Conservation (phyloP, 1,139 yeast genomes). For the Kurtzmaniella quercitrusa region DNA sequence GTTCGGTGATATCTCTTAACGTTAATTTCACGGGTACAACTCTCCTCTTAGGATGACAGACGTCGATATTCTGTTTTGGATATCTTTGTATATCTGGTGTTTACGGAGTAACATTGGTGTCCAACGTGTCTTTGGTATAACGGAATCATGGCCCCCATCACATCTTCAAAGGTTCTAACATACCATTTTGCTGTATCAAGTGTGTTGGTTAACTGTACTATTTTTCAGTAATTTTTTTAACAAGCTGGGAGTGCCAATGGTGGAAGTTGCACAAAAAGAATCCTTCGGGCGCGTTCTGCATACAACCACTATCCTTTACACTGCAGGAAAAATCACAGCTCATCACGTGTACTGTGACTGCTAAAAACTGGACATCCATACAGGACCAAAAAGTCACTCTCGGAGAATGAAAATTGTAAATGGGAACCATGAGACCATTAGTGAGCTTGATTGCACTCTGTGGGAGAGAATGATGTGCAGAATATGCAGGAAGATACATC, state of each 20-base stretch:
- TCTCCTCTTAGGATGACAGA: neutral
- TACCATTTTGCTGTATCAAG: conserved; percentile 15
- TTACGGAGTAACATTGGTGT: neutral
- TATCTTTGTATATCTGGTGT: neutral
- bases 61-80: neutral
- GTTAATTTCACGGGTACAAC: neutral
- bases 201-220: conserved; percentile 1
- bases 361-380: neutral
- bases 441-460: too few species aligned
- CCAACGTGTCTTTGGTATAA: neutral
- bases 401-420: too few species aligned
- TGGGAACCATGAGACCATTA: too few species aligned
- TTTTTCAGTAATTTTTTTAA: conserved; percentile 3
- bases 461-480: too few species aligned
- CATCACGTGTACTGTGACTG: neutral
- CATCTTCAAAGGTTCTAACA: conserved; percentile 3
- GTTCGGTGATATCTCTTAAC: neutral
- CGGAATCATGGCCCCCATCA: neutral
- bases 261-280: conserved; percentile 1
- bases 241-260: neutral
- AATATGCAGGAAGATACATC: too few species aligned
- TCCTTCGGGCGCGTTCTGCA: neutral
- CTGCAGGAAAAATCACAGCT: neutral
- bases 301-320: neutral
- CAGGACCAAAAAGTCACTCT: neutral